A percentile compares a stretch with the other conserved stretches of the same genome.
These are phyloP conservation scores for Lasiodiplodia hormozganensis DNA, from an alignment of 2,329 filamentous ascomycete genomes.

Conservation along the genomic window DNA sequence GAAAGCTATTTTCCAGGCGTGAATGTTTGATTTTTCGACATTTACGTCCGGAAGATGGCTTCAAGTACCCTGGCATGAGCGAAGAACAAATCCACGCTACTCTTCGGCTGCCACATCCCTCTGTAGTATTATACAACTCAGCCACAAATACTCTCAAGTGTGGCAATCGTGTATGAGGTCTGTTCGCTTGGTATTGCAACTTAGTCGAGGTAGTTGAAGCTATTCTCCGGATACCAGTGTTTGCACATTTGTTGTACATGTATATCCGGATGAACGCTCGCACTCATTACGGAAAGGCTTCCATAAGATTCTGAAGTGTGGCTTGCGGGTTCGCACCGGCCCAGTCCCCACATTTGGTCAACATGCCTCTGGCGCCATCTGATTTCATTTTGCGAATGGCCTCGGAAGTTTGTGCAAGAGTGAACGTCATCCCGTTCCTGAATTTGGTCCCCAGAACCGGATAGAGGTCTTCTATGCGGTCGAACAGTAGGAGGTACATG, in stretches of 20 bases:
- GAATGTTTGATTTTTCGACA: no score
- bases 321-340: background rate
- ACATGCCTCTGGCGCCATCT: conserved; percentile 37
- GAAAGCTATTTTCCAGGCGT: no score
- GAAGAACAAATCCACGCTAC: no score
- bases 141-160: no score
- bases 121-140: no score
- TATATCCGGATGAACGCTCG: background rate
- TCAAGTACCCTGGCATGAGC: no score
- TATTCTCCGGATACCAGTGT: background rate
- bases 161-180: no score
- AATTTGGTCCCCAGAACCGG: conserved; percentile 40
- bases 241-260: background rate
- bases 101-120: no score
- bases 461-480: conserved; percentile 39
- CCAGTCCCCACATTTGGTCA: conserved; percentile 42
- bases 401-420: conserved; percentile 24
- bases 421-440: conserved; percentile 37
- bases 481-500: conserved; percentile 38
- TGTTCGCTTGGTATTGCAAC: no score
- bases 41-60: no score
- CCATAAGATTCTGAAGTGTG: background rate
- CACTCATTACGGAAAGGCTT: background rate
- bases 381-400: conserved; percentile 32
- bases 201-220: background rate